Percentiles rank a stretch among this genome's conserved stretches.
Evolutionary conservation across 768 basidiomycete species (phyloP).

Genomic region (Tricholoma sp.): DNA sequence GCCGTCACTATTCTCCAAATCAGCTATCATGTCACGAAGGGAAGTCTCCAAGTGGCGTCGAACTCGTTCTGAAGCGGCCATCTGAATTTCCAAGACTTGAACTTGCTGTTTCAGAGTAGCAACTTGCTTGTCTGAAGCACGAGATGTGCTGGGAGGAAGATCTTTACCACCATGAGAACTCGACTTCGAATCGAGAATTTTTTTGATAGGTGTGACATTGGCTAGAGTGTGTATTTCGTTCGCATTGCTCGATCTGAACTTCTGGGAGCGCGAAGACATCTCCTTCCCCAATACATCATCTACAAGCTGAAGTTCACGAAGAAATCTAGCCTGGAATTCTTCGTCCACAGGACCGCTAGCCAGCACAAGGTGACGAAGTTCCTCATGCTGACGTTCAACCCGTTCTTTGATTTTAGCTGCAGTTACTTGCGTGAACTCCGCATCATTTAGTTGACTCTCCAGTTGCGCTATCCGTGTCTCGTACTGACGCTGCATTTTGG

Average conservation of each 20-base stretch:
- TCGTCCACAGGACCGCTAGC: conserved; percentile 52
- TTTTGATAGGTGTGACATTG: conserved; percentile 47
- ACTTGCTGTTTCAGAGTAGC: conserved; percentile 57
- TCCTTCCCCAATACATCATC: conserved; percentile 57
- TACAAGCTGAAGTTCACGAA: conserved; percentile 56
- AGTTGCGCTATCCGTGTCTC: conserved; percentile 57
- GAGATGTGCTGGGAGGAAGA: conserved; percentile 24
- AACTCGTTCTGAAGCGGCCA: conserved; percentile 63
- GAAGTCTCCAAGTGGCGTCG: conserved; percentile 59
- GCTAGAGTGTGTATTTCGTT: conserved; percentile 33
- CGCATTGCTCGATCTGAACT: conserved; percentile 27
- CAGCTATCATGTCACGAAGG: conserved; percentile 52
- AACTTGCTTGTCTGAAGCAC: conserved; percentile 43
- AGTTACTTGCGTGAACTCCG: conserved; percentile 43
- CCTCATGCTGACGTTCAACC: conserved; percentile 65
- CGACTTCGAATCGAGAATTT: conserved; percentile 24
- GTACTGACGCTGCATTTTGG: conserved; percentile 60
- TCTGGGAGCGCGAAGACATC: conserved; percentile 33
- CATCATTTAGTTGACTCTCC: conserved; percentile 56
- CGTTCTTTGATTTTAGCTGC: conserved; percentile 54
- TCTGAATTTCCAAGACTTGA: conserved; percentile 61
- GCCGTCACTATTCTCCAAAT: conserved; percentile 60
- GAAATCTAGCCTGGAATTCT: conserved; percentile 54
- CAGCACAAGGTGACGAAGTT: conserved; percentile 63
- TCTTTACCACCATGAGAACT: conserved; percentile 28